These are phyloP conservation scores for Nannochloropsis gaditana DNA, from an alignment of 108 stramenopile genomes.

Conservation along the genomic window DNA sequence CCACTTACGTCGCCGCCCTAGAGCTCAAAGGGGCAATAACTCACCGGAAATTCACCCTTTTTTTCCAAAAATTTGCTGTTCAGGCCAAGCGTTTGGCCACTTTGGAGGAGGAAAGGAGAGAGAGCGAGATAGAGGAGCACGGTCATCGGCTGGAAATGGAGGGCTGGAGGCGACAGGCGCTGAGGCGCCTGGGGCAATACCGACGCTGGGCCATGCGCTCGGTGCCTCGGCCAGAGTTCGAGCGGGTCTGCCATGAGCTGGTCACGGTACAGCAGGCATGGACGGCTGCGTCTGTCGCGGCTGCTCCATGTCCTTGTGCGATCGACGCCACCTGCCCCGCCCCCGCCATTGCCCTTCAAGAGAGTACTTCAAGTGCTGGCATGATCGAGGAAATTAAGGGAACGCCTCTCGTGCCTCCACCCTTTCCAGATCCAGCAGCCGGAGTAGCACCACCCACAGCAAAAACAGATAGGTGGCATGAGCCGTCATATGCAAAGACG, in stretches of 20 bases:
- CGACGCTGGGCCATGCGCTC: not conserved
- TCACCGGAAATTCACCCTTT: not conserved
- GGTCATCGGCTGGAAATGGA: not conserved
- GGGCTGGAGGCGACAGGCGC: not conserved
- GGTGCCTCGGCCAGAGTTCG: not conserved
- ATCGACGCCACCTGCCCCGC: not conserved
- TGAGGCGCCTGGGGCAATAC: not conserved
- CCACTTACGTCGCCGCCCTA: not conserved
- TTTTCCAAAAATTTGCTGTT: not conserved
- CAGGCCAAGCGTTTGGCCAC: not conserved
- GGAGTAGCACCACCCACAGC: not conserved
- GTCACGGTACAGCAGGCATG: slow-evolving; percentile 10
- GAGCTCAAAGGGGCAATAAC: not conserved
- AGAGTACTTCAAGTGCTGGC: not conserved
- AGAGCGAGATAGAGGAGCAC: not conserved
- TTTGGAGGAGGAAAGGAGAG: not conserved
- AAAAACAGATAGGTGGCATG: not conserved
- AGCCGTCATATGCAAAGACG: too few species aligned
- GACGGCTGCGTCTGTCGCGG: not conserved
- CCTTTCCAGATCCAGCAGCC: not conserved
- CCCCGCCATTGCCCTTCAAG: not conserved
- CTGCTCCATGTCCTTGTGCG: not conserved
- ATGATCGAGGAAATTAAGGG: not conserved
- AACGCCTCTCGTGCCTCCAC: not conserved
- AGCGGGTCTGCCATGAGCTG: not conserved